Conservation (phyloP, 805 yeast species). For the Starmerella cellae region DNA sequence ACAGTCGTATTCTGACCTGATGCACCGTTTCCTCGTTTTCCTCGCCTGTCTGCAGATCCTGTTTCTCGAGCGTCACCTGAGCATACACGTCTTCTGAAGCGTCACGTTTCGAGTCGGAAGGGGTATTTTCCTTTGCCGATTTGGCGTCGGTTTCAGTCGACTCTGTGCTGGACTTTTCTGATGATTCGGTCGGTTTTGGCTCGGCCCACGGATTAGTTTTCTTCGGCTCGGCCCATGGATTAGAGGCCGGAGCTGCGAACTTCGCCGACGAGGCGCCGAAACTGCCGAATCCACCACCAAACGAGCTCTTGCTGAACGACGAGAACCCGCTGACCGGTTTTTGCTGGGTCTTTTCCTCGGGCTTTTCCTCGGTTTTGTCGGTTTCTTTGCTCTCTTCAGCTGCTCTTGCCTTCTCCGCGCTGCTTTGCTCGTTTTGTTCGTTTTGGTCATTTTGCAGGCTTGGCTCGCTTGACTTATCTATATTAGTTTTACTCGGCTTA, state of each 20-base stretch:
- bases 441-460: too few relatives aligned
- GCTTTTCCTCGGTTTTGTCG: background rate
- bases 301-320: constrained; percentile 8
- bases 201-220: constrained; percentile 4
- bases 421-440: too few relatives aligned
- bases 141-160: background rate
- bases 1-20: constrained; percentile 64
- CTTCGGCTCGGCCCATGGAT: constrained; percentile 2
- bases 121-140: background rate
- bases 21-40: constrained; percentile 65
- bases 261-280: constrained; percentile 3
- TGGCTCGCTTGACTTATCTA: too few relatives aligned
- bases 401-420: too few relatives aligned
- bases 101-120: background rate
- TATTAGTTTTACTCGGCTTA: too few relatives aligned
- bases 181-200: background rate
- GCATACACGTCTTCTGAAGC: constrained; percentile 22
- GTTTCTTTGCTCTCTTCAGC: background rate
- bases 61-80: constrained; percentile 26
- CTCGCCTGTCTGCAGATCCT: constrained; percentile 66
- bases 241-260: background rate
- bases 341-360: background rate
- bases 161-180: background rate
- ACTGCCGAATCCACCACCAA: constrained; percentile 4
- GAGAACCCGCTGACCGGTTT: constrained; percentile 8